Base-by-base conservation (phyloP, 2,329 filamentous ascomycete species). In the Trichoderma harzianum region DNA sequence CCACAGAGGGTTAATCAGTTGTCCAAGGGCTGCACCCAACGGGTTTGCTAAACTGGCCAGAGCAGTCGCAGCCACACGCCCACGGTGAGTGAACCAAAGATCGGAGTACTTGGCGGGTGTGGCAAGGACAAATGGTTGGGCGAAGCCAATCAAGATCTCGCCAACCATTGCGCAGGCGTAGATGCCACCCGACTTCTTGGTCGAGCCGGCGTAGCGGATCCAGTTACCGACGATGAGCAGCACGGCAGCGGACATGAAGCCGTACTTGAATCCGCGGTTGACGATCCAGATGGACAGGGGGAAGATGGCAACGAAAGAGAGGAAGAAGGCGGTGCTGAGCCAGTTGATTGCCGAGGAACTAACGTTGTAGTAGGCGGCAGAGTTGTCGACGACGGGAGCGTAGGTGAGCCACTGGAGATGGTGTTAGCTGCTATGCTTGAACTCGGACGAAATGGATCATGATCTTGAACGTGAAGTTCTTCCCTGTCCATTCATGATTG, bases 101-200 rank as follows among this genome's bases (percentile, higher is more conserved):
- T 98, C 95, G 69, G 93, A 96, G 82, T 97, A 99, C 73, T 93
- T 87, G 0, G 96, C 95, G 0, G 96, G 95, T 0, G 95, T 94
- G 7, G 92, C 90, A 11, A 98, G 88, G 14, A 97, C 93, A 80
- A 98, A 98, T 0, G 96, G 95, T 79, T 99, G 96, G 1, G 94
- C 91, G 51, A 98, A 86, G 1, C 95, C 96, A 67, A 93, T 94
- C 73, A 99, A 80, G 79, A 98, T 92, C 83, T 98, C 95, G 5
- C 95, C 95, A 76, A 97, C 91, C 92, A 98, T 93, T 73, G 94
- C 91, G 58, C 92, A 86, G 55, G 90, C 90, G 78, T 93, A 97
- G 75, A 85, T 86, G 64, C 92, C 92, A 28, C 88, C 76, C 81
- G 82, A 57, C 83, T 84, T 72, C 77, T 85, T 73, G 84, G 79